phyloP scores from a whole-genome alignment of 2,329 filamentous ascomycete species.

The Colletotrichum incanum region DNA sequence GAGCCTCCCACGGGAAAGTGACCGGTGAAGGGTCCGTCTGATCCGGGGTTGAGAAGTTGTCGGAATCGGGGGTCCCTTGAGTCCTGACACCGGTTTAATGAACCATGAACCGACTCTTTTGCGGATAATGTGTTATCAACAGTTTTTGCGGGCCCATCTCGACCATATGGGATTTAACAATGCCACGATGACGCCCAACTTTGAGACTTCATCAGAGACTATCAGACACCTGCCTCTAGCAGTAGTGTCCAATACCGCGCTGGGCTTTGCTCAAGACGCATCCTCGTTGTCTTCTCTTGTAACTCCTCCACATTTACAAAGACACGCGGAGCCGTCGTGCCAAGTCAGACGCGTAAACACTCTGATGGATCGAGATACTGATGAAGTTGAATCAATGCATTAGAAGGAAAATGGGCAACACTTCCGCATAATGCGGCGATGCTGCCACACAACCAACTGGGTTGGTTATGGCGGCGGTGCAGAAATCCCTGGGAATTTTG shows the following conservation, averaged over 20 bases:
- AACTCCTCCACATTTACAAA: neutral
- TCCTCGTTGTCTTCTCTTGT: neutral
- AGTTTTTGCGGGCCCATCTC: neutral
- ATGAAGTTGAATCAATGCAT: neutral
- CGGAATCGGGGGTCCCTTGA: neutral
- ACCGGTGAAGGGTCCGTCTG: constrained; percentile 18
- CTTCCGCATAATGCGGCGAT: neutral
- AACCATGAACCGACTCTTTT: neutral
- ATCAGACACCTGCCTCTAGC: neutral
- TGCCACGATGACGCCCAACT: neutral
- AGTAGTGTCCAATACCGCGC: no score
- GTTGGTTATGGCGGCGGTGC: neutral
- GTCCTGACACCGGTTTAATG: neutral
- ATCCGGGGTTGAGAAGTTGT: constrained; percentile 5
- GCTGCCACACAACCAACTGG: neutral
- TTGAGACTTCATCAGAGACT: neutral
- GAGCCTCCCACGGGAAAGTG: neutral
- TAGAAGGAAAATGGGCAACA: neutral
- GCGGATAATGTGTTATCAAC: neutral
- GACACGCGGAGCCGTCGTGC: neutral
- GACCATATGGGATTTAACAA: neutral
- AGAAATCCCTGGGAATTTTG: neutral
- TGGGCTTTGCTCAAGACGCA: no score
- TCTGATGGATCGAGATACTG: neutral
- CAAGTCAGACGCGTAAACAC: neutral